These are phyloP conservation scores for Sporothrix mexicana DNA, from an alignment of 2,329 filamentous ascomycete genomes.

Conservation along the genomic window DNA sequence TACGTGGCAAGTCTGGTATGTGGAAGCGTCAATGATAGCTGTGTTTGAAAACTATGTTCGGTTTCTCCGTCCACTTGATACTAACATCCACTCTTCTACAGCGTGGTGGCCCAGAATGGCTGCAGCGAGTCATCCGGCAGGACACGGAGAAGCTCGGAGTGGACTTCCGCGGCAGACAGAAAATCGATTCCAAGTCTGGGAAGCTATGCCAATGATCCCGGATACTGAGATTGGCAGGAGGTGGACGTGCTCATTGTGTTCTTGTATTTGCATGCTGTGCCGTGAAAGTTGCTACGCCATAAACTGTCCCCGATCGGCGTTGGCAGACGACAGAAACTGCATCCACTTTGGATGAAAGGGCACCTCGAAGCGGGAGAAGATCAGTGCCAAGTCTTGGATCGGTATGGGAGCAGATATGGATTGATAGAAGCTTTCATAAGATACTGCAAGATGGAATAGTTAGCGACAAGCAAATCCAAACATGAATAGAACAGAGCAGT, in stretches of 20 bases:
- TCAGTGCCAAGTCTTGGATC: not conserved
- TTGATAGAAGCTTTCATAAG: conserved; percentile 16
- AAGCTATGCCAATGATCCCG: not conserved
- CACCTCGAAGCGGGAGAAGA: conserved; percentile 5
- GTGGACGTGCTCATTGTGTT: not conserved
- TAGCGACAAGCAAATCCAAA: not conserved
- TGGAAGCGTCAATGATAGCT: too few relatives aligned
- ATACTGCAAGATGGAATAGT: not conserved
- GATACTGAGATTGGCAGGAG: not conserved
- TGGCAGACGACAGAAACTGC: conserved; percentile 12
- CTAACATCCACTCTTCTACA: not conserved
- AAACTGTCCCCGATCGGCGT: not conserved
- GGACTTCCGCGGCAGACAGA: conserved; percentile 17
- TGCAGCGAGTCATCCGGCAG: conserved; percentile 7
- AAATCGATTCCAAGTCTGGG: not conserved
- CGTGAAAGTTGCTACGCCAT: not conserved
- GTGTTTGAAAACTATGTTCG: too few relatives aligned
- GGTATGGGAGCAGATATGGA: not conserved
- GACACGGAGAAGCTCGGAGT: not conserved
- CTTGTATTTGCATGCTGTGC: not conserved
- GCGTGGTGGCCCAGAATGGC: conserved; percentile 2
- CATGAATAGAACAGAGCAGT: not conserved
- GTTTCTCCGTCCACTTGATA: too few relatives aligned
- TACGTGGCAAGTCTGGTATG: conserved; percentile 8
- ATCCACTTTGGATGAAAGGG: conserved; percentile 16